Evolutionary conservation across 257 asterid genomes (phyloP).

Genomic region (Lavandula angustifolia): DNA sequence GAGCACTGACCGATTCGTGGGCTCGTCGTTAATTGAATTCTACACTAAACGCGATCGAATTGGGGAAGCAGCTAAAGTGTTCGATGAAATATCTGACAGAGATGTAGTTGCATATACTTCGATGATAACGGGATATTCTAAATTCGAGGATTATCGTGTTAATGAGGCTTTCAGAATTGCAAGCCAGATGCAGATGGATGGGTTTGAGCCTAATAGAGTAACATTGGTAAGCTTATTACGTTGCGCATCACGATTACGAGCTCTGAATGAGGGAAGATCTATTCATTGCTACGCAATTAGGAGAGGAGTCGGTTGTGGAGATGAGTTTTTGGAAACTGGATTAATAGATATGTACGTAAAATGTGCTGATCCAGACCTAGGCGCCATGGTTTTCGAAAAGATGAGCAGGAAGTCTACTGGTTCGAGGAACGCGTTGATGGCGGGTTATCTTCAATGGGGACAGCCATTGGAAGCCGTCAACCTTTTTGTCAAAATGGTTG

Average conservation of each 20-base stretch:
- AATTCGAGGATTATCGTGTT: conserved; percentile 36
- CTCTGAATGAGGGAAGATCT: conserved; percentile 45
- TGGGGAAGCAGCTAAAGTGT: conserved; percentile 53
- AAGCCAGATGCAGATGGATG: conserved; percentile 50
- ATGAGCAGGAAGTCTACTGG: conserved; percentile 39
- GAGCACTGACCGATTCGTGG: conserved; percentile 44
- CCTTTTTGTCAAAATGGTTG: conserved; percentile 45
- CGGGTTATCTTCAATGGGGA: conserved; percentile 48
- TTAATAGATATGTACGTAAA: conserved; percentile 57
- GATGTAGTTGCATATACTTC: conserved; percentile 65
- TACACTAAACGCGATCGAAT: conserved; percentile 36
- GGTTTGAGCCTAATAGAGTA: conserved; percentile 59
- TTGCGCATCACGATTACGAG: conserved; percentile 44
- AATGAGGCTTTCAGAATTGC: conserved; percentile 43
- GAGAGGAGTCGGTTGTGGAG: conserved; percentile 43
- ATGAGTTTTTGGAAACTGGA: conserved; percentile 57
- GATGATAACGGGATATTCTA: conserved; percentile 49
- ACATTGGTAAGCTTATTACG: conserved; percentile 62
- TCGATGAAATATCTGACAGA: conserved; percentile 54
- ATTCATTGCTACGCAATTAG: conserved; percentile 64
- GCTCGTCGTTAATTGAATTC: conserved; percentile 51
- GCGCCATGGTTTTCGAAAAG: conserved; percentile 32
- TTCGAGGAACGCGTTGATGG: conserved; percentile 54
- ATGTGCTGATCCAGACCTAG: conserved; percentile 43
- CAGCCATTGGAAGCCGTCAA: conserved; percentile 39